phyloP scores from a whole-genome alignment of 805 yeast species.

The Candida suzukii region DNA sequence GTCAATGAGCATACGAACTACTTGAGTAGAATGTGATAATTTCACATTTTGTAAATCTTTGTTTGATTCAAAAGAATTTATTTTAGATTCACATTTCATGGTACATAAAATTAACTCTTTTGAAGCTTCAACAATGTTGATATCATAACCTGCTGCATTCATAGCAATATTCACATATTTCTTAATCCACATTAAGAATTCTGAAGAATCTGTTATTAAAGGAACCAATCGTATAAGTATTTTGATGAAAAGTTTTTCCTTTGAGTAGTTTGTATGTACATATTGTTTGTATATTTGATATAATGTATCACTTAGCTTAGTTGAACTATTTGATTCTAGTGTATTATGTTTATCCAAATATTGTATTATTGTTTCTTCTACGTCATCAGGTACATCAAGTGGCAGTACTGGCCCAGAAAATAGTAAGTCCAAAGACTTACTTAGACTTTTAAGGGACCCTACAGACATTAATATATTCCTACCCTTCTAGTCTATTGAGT shows the following conservation, averaged over 20 bases:
- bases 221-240: slow-evolving; percentile 29
- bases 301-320: slow-evolving; percentile 30
- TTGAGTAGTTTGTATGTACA: slow-evolving; percentile 22
- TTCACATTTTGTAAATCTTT: slow-evolving; percentile 2
- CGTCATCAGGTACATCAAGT: not conserved
- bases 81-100: not conserved
- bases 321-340: slow-evolving; percentile 19
- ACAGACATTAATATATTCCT: not conserved
- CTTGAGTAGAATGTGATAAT: slow-evolving; percentile 9
- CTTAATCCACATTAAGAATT: slow-evolving; percentile 40
- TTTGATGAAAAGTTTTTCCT: slow-evolving; percentile 33
- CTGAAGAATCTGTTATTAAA: slow-evolving; percentile 23
- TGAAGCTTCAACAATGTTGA: slow-evolving; percentile 17
- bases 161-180: slow-evolving; percentile 43
- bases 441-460: slow-evolving; percentile 9
- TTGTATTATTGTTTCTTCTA: slow-evolving; percentile 1
- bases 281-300: slow-evolving; percentile 26
- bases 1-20: slow-evolving; percentile 11
- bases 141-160: slow-evolving; percentile 49
- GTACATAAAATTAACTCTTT: slow-evolving; percentile 3
- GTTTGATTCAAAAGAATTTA: slow-evolving; percentile 2
- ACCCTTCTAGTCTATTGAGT: not conserved
- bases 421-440: slow-evolving; percentile 4
- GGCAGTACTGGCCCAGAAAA: not conserved
- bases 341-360: slow-evolving; percentile 28